Base-by-base conservation (phyloP, 164 flowering plant genomes). In the Magnolia kwangsiensis region DNA sequence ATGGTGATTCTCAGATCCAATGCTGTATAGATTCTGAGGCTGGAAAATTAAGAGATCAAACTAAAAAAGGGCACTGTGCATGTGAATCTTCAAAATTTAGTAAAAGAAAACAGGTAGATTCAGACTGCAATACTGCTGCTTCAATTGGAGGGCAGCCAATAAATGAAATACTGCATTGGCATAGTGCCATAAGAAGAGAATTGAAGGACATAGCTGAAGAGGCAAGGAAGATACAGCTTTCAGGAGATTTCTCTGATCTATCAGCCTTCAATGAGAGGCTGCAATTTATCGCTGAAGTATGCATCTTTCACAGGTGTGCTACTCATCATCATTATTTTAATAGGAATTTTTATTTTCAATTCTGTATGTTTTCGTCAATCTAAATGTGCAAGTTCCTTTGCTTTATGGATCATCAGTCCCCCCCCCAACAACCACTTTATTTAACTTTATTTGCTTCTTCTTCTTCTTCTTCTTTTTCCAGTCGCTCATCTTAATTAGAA, bases 231-330 rank as follows among this genome's bases (percentile, higher is more conserved):
- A 91, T 92, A 72, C 88, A 91, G 74, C 79, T 82, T 77, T 88
- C 91, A 50, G 95, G 90, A 50, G 92, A 93, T 79, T 90, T 93
- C 81, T 88, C 94, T 80, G 90, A 91, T 85, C 69, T 92, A 71
- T 84, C 92, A 78, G 82, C 87, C 13, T 92, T 95, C 79, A 91
- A 90, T 79, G 83, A 87, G 82, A 90, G 95, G 82, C 85, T 95
- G 76, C 93, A 92, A 55, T 95, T 95, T 81, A 92, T 93, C 79
- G 95, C 99, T 0, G 98, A 95, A 81, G 97, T 95, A 18, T 95
- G 98, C 84, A 92, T 95, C 64, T 95, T 90, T 78, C 99, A 95
- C 82, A 93, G 99, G 99, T 95, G 82, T 67, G 71, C 71, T 37
- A 37, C 45, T 37, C 45, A 37, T 37, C 45, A 37, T 37, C 45